Conservation (phyloP, 148 eudicot species). For the Euryodendron excelsum region DNA sequence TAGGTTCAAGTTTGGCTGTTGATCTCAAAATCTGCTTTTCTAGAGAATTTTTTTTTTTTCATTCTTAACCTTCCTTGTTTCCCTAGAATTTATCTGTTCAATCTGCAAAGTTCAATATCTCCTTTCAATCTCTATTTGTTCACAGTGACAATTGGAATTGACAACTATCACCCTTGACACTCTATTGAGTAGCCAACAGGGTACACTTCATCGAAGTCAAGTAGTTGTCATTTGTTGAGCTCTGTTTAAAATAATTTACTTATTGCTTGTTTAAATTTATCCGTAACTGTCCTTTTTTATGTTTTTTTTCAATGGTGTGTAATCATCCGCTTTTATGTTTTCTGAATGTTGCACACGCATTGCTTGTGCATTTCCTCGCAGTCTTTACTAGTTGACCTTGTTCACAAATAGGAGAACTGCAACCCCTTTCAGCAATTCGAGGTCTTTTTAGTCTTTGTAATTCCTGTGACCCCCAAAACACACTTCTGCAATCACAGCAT, state of each 20-base stretch:
- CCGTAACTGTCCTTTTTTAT: no score
- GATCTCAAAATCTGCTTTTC: not conserved
- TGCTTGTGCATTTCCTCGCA: no score
- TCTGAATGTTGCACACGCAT: no score
- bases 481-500: not conserved
- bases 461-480: not conserved
- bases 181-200: not conserved
- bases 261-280: no score
- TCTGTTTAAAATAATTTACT: no score
- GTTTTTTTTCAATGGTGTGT: no score
- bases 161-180: not conserved
- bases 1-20: conserved; percentile 4
- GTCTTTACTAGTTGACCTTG: not conserved
- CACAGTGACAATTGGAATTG: not conserved
- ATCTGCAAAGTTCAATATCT: not conserved
- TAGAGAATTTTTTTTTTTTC: no score
- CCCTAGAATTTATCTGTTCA: not conserved
- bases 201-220: not conserved
- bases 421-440: not conserved
- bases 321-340: no score
- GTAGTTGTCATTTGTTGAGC: no score
- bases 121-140: not conserved
- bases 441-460: no score
- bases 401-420: not conserved
- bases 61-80: not conserved